These are phyloP conservation scores for Rhynchospora pubera DNA, from an alignment of 176 grass and related monocot genomes.

Conservation along the genomic window DNA sequence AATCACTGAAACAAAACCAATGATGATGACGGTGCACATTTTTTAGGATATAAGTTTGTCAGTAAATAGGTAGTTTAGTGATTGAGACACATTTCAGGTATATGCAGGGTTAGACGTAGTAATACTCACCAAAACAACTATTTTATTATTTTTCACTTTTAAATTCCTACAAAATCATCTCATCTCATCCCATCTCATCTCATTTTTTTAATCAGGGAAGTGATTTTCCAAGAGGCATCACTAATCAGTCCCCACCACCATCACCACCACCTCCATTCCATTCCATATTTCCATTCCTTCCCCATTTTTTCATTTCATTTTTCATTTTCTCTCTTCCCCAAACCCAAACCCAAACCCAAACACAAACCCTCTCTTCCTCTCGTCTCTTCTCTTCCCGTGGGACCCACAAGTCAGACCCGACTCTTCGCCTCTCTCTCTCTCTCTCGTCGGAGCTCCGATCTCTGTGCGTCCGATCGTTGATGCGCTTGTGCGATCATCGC, in stretches of 20 bases:
- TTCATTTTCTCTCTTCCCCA: not conserved
- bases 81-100: not conserved
- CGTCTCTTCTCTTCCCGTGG: not conserved
- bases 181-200: no score
- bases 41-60: not conserved
- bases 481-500: constrained; percentile 24
- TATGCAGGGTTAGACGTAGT: not conserved
- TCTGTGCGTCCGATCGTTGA: constrained; percentile 1
- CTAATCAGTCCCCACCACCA: constrained; percentile 28
- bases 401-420: constrained; percentile 40
- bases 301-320: no score
- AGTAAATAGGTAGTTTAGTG: not conserved
- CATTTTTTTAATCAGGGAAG: not conserved
- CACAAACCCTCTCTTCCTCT: not conserved
- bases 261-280: not conserved
- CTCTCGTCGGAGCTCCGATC: constrained; percentile 27
- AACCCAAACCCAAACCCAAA: not conserved
- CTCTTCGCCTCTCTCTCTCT: constrained; percentile 10
- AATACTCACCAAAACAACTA: not conserved
- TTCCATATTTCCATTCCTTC: no score
- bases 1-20: not conserved
- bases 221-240: constrained; percentile 14
- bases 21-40: not conserved
- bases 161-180: not conserved
- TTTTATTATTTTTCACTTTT: not conserved